These are phyloP conservation scores for Epichloe coenophiala DNA, from an alignment of 2,329 filamentous ascomycete species.

Conservation along the genomic window DNA sequence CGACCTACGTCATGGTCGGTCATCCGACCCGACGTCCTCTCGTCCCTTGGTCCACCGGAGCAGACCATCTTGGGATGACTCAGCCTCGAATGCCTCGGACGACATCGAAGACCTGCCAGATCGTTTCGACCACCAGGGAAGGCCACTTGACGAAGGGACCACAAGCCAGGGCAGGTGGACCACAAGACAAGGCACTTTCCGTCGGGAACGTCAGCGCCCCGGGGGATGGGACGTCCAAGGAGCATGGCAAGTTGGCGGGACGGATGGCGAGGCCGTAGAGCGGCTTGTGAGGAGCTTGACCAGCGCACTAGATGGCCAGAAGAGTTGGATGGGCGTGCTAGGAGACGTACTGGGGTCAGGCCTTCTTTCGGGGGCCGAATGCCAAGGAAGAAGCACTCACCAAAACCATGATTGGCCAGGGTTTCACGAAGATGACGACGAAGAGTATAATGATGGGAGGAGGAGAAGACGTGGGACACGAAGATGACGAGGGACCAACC, in stretches of 20 bases:
- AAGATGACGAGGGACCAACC: background rate
- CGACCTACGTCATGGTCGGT: constrained; percentile 12
- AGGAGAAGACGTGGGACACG: background rate
- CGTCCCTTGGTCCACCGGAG: constrained; percentile 14
- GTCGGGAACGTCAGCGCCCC: constrained; percentile 18
- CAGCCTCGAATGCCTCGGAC: constrained; percentile 17
- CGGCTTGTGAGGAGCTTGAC: constrained; percentile 15
- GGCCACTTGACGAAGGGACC: constrained; percentile 20
- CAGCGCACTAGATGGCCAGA: constrained; percentile 16
- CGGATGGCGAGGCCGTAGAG: constrained; percentile 28
- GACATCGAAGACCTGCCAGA: constrained; percentile 32
- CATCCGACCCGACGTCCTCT: constrained; percentile 23
- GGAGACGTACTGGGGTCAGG: constrained; percentile 17
- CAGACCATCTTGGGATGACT: constrained; percentile 3
- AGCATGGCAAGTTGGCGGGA: constrained; percentile 31
- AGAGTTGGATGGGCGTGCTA: constrained; percentile 18
- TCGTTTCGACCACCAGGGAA: constrained; percentile 32
- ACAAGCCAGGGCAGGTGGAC: constrained; percentile 16
- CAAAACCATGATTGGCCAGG: background rate
- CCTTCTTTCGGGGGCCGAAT: constrained; percentile 6
- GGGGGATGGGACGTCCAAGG: constrained; percentile 27
- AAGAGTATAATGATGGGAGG: constrained; percentile 2
- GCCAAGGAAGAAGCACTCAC: background rate
- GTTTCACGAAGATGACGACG: constrained; percentile 10
- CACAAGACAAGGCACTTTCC: constrained; percentile 29